Evolutionary conservation across 768 basidiomycete genomes (phyloP).

Genomic region (Filobasidium floriforme): DNA sequence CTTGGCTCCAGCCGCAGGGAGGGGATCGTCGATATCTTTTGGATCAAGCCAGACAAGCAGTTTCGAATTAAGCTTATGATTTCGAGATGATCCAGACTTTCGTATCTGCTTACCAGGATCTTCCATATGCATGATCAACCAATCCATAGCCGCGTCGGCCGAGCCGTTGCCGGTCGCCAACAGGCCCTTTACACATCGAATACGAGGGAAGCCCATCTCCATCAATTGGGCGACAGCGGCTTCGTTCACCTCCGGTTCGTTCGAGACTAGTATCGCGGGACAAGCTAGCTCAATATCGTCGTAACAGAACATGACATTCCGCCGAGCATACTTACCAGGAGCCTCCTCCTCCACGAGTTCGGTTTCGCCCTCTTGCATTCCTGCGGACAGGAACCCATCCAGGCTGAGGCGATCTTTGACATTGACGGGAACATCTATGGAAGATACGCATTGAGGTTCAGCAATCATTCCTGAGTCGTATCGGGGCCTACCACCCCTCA

Average conservation of each 20-base stretch:
- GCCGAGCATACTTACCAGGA: conserved; percentile 19
- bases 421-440: conserved; percentile 71
- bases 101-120: conserved; percentile 60
- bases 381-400: conserved; percentile 60
- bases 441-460: conserved; percentile 8
- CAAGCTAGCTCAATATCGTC: no score
- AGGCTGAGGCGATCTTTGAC: conserved; percentile 64
- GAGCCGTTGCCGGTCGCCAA: conserved; percentile 70
- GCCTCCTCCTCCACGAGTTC: conserved; percentile 56
- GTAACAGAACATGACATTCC: no score
- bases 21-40: conserved; percentile 78
- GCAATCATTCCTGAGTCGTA: not conserved
- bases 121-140: conserved; percentile 92
- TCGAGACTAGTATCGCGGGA: not conserved
- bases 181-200: conserved; percentile 82
- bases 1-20: conserved; percentile 44
- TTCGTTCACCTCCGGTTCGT: conserved; percentile 60
- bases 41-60: not conserved
- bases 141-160: conserved; percentile 82
- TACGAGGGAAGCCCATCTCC: conserved; percentile 80
- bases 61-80: not conserved
- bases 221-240: conserved; percentile 68
- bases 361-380: conserved; percentile 62
- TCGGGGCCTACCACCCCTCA: conserved; percentile 33
- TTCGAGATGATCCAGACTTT: not conserved